phyloP scores from a whole-genome alignment of 148 eudicot genomes.

The Gaultheria prostrata region DNA sequence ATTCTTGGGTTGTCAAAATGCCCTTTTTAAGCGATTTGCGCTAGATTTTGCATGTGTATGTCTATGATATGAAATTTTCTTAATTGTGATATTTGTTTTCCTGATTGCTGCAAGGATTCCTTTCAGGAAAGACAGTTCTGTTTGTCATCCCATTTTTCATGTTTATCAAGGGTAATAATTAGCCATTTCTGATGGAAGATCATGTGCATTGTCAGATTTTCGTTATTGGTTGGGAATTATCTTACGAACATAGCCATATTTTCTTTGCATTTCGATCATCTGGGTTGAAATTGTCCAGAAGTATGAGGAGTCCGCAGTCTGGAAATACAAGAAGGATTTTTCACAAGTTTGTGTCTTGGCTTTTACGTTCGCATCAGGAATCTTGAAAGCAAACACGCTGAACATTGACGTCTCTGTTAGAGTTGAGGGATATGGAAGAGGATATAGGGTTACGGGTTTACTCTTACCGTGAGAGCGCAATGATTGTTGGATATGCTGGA shows the following conservation, averaged over 20 bases:
- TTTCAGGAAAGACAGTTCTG: neutral
- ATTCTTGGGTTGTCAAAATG: slow-evolving; percentile 8
- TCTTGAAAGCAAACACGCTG: neutral
- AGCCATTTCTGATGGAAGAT: neutral
- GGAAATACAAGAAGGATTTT: no score
- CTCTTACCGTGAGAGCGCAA: neutral
- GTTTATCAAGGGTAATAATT: neutral
- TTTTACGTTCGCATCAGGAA: neutral
- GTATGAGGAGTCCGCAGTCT: no score
- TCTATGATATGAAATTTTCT: neutral
- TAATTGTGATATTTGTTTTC: neutral
- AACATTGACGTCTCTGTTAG: no score
- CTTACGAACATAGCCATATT: neutral
- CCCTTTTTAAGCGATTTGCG: neutral
- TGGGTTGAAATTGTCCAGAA: neutral
- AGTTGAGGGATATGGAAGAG: neutral
- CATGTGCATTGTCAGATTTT: neutral
- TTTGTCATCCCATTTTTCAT: neutral
- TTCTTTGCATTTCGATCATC: neutral
- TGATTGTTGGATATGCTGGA: neutral
- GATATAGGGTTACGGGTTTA: no score
- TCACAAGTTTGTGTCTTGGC: no score
- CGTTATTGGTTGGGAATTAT: neutral
- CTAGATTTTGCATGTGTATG: slow-evolving; percentile 3
- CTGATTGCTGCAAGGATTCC: neutral